A percentile compares a stretch with the other conserved stretches of the same genome.
Evolutionary conservation across 805 yeast genomes (phyloP).

Genomic region (Spathaspora girioi): DNA sequence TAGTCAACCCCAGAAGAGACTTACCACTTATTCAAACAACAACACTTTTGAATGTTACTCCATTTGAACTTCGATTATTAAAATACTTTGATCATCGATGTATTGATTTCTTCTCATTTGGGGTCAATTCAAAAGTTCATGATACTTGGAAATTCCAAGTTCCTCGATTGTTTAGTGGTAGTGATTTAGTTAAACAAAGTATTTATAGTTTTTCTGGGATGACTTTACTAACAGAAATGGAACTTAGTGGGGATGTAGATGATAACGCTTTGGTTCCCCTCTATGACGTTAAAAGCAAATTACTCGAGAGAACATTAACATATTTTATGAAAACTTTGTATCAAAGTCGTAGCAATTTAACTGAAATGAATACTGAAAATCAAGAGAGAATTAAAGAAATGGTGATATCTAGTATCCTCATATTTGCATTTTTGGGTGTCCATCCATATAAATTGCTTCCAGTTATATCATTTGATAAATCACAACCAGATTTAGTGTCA

Average conservation of each 20-base stretch:
- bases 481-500: constrained; percentile 18
- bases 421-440: constrained; percentile 28
- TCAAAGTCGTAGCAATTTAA: background rate
- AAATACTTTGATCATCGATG: constrained; percentile 27
- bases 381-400: constrained; percentile 11
- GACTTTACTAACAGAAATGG: constrained; percentile 3
- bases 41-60: constrained; percentile 12
- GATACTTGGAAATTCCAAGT: constrained; percentile 23
- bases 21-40: constrained; percentile 13
- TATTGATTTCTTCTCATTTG: constrained; percentile 22
- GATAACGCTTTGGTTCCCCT: background rate
- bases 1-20: constrained; percentile 1
- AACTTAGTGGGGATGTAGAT: background rate
- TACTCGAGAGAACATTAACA: constrained; percentile 2
- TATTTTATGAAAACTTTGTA: constrained; percentile 2
- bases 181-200: constrained; percentile 22
- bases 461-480: constrained; percentile 19
- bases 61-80: constrained; percentile 11
- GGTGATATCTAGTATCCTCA: constrained; percentile 16
- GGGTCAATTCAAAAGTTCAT: constrained; percentile 16
- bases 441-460: constrained; percentile 30
- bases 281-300: background rate
- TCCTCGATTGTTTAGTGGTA: constrained; percentile 21
- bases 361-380: background rate
- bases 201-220: constrained; percentile 20